Conservation (phyloP, 2,329 filamentous ascomycete genomes). For the Chalaropsis ovoidea region DNA sequence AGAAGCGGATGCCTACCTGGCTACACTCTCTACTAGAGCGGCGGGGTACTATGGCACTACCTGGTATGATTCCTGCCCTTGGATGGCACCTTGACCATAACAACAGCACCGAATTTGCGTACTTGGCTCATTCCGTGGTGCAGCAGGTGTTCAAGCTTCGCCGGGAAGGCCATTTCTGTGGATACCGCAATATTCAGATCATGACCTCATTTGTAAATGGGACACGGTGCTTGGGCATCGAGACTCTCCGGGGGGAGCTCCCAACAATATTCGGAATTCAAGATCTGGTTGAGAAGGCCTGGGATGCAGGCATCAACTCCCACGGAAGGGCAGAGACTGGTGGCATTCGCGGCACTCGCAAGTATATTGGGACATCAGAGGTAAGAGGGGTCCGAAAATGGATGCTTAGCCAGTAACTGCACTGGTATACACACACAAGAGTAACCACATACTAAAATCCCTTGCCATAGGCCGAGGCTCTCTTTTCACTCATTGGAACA, state of each 20-base stretch:
- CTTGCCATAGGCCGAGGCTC: conserved; percentile 56
- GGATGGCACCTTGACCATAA: conserved; percentile 7
- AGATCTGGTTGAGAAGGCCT: conserved; percentile 75
- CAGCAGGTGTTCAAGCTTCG: conserved; percentile 72
- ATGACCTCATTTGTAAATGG: conserved; percentile 66
- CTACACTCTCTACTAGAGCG: conserved; percentile 52
- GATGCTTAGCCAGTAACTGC: not conserved
- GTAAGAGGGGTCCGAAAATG: conserved; percentile 48
- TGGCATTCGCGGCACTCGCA: conserved; percentile 75
- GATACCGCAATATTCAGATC: conserved; percentile 93
- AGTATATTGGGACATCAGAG: conserved; percentile 91
- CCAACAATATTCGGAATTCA: conserved; percentile 77
- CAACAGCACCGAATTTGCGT: conserved; percentile 55
- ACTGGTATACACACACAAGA: not conserved
- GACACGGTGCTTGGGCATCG: conserved; percentile 44
- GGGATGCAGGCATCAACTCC: conserved; percentile 73
- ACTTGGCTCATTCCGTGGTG: conserved; percentile 66
- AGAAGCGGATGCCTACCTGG: conserved; percentile 64
- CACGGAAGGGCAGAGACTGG: conserved; percentile 71
- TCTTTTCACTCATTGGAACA: conserved; percentile 61
- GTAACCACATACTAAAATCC: not conserved
- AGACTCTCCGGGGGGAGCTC: conserved; percentile 49
- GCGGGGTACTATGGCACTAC: conserved; percentile 35
- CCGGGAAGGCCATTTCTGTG: conserved; percentile 82
- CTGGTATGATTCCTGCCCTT: not conserved